Evolutionary conservation across 768 basidiomycete species (phyloP), one percentile per base, ranked within the genome.

Genomic region (Mycena galericulata): DNA sequence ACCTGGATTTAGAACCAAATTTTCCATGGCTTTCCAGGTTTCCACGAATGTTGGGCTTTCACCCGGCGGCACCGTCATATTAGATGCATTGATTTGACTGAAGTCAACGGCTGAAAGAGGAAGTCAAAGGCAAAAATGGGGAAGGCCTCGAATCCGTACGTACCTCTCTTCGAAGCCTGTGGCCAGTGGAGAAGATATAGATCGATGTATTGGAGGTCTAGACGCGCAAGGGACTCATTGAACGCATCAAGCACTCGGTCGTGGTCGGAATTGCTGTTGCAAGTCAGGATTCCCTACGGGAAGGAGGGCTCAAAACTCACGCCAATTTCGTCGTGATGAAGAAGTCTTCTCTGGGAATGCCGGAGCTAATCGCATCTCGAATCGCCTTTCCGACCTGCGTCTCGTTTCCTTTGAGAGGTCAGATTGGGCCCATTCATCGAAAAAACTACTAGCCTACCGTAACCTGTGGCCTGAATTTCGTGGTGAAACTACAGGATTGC

Each of bases 301-400:
- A 29, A 82, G 67, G 24, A 12, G 24, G 4, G 73, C 78, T 17
- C 15, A 75, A 79, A 45, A 34, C 54, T 62, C 22, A 71, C 70
- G 56, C 74, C 30, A 87, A 76, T 70, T 89, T 89, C 15, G 87
- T 88, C 8, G 85, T 86, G 15, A 88, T 72, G 73, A 82, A 88
- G 43, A 88, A 76, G 34, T 85, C 79, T 18, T 75, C 74, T 36
- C 86, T 79, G 7, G 85, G 82, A 26, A 86, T 76, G 1, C 80
- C 81, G 27, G 84, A 85, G 26, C 34, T 36, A 14, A 36, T 36
- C 14, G 34, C 34, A 36, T 80, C 84, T 9, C 82, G 77, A 53
- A 89, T 81, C 2, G 84, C 86, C 36, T 73, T 69, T 4, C 87
- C 85, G 27, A 87, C 86, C 12, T 75, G 72, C 68, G 80, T 72